Percentiles rank a stretch among this genome's conserved stretches.
Conservation (phyloP, 257 asterid species). For the Echium plantagineum region DNA sequence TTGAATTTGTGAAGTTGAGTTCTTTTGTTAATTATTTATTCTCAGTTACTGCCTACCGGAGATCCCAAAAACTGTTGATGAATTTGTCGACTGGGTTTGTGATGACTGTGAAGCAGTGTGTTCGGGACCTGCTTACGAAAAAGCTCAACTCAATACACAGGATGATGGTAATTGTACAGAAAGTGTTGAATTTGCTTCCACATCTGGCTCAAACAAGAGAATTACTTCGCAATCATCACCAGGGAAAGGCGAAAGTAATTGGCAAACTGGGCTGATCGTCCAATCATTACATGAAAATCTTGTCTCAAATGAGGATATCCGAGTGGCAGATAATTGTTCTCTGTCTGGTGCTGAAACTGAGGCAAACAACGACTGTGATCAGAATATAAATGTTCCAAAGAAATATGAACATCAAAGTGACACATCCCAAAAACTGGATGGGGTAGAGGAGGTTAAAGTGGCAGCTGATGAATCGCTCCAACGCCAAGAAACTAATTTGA, state of each 20-base stretch:
- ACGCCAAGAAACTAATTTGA: background rate
- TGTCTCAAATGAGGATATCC: constrained; percentile 1
- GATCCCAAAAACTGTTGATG: constrained; percentile 40
- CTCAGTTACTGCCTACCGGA: constrained; percentile 58
- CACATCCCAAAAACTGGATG: background rate
- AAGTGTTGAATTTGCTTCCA: constrained; percentile 1
- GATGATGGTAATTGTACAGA: constrained; percentile 4
- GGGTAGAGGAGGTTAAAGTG: background rate
- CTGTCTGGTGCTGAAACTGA: background rate
- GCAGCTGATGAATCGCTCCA: background rate
- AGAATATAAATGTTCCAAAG: background rate
- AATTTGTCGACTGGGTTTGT: constrained; percentile 57
- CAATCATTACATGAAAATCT: constrained; percentile 1
- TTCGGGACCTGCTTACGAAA: background rate
- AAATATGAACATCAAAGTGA: background rate
- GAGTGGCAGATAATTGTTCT: background rate
- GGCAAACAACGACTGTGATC: background rate
- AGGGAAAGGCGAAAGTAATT: background rate
- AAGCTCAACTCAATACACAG: constrained; percentile 2
- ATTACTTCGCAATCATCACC: constrained; percentile 3
- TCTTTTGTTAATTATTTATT: constrained; percentile 4
- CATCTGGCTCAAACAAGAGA: background rate
- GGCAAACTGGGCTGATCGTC: background rate
- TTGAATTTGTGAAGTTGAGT: background rate
- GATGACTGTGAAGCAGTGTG: constrained; percentile 34